These are phyloP conservation scores for Xylaria sp. DNA, from an alignment of 495 filamentous ascomycete genomes.

Conservation along the genomic window DNA sequence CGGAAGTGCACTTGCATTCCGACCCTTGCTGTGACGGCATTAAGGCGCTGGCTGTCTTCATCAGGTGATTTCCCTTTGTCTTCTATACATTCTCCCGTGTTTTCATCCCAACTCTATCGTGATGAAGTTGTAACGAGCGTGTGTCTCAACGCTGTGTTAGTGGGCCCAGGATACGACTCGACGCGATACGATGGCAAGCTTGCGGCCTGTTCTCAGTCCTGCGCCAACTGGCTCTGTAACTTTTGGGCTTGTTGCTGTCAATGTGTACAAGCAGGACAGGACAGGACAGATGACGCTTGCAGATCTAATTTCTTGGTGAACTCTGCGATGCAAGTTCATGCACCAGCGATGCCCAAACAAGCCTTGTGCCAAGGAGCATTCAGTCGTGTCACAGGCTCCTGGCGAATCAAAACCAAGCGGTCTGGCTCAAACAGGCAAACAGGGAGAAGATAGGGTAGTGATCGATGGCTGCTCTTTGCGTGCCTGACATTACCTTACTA, in stretches of 20 bases:
- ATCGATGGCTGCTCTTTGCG: neutral
- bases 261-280: neutral
- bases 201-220: no score
- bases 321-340: neutral
- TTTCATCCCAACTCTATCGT: neutral
- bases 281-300: neutral
- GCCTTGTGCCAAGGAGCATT: slow-evolving; percentile 21
- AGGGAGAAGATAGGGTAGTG: neutral
- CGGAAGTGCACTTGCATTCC: slow-evolving; percentile 42
- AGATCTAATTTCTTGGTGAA: neutral
- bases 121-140: neutral
- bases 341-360: slow-evolving; percentile 18
- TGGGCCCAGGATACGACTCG: neutral
- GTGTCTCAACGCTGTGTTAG: neutral
- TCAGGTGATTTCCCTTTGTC: slow-evolving; percentile 37
- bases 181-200: neutral
- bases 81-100: neutral
- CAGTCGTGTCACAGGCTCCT: neutral
- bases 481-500: neutral
- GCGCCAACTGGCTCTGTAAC: neutral
- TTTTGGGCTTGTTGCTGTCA: neutral
- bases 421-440: slow-evolving; percentile 18
- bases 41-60: slow-evolving; percentile 36
- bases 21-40: slow-evolving; percentile 38
- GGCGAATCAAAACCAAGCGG: slow-evolving; percentile 21